Base-by-base conservation (phyloP, 176 grass and related monocot species). In the Pontederia crassipes region DNA sequence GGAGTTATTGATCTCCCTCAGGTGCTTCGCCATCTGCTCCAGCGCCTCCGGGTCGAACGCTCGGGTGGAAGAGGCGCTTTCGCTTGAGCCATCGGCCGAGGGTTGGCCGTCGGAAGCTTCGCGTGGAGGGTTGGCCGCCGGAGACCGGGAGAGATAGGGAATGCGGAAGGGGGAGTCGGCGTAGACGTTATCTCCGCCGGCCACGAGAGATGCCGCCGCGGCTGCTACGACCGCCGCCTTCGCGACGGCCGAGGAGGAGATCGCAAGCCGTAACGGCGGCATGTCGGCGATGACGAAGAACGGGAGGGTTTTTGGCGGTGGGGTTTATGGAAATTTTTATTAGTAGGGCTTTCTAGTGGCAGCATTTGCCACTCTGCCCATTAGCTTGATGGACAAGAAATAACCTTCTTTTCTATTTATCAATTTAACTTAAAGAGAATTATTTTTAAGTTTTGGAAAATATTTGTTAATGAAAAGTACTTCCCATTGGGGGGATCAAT, bases 1-100 rank as follows among this genome's bases (percentile, higher is more conserved):
- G 17, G 87, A 98, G n/a, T 49, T 57, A 49, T 92, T 98, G 68
- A 98, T 85, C 75, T 88, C 46, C 48, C 93, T 75, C 74, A 98
- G 66, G 15, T 68, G 77, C 49, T 20, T 52, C 1, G 87, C 93
- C 49, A 75, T 82, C 14, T 81, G 77, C 71, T 98, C 84, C 29
- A 92, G 81, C 17, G 55, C 61, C 54, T 86, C 84, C 8, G 87
- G 77, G 69, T 98, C 87, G 70, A 90, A 90, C 5, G 76, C 87
- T 17, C 52, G 50, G 62, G 75, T 68, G 28, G 61, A 64, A 7
- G 61, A 46, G 1, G 65, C 54, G 4, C n/a, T 27, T 2, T 16
- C 9, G 13, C 15, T 4, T 10, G 27, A 11, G 12, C 53, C 53
- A 10, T 52, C 52, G 9, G 50, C 11, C 52, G 2, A 12, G 29